Base-by-base conservation (phyloP, 805 yeast genomes). In the Candida khao-thaluensis region DNA sequence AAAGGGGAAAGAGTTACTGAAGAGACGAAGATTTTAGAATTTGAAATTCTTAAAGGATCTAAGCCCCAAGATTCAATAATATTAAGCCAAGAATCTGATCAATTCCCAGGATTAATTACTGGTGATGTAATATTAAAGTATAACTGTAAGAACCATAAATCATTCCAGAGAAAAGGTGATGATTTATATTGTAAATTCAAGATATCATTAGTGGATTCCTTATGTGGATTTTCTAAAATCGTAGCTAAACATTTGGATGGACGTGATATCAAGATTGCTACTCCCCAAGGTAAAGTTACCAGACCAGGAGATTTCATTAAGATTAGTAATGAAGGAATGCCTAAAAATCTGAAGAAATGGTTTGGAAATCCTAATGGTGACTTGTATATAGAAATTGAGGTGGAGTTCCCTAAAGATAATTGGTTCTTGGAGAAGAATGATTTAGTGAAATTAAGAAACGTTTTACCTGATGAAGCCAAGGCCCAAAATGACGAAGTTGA, bases 401-500 rank as follows among this genome's bases (percentile, higher is more conserved):
- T 90, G 37, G 87, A 81, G 50, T 89, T 90, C 57, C 97, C 96
- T 2, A 71, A 72, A 24, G 95, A 88, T 59, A 76, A 81, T 52
- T 89, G 96, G 96, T 81, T 82, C 52, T 60, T 77, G 48, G 96
- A 88, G 57, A 76, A 73, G 51, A 71, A 78, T 41, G 96, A 88
- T 53, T 38, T 81, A 3, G 42, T 60, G 17, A 75, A 71, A 44
- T 63, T 85, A 37, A 69, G 65, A 47, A 75, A 77, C 42, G 62
- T 82, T 15, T 62, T 85, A 35, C 89, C 85, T 3, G 59, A 42
- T 41, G 62, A 53, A 2, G 22, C n/a, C 3, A 30, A 18, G 18
- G 55, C 47, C 35, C 28, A 11, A 25, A 55, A 54, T 33, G 62
- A 54, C 30, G 48, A 47, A 5, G 45, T 43, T 30, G 55, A 47